Evolutionary conservation across 768 basidiomycete genomes (phyloP), one percentile per base, ranked within the genome.

Genomic region (Phylloporus rhodoxanthus): DNA sequence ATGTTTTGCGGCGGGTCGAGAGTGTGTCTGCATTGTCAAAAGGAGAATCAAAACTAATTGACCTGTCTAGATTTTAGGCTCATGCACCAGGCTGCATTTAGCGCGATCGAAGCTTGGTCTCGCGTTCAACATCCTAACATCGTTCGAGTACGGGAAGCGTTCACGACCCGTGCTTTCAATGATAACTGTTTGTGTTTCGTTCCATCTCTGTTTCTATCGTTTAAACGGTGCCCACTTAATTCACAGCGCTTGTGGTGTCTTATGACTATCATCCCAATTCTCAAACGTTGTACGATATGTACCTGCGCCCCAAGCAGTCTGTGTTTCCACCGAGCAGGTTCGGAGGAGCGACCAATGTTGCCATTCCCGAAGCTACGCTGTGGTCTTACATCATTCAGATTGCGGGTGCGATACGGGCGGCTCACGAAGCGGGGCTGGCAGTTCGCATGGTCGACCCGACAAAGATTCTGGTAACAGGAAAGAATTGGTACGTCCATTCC

Each of bases 351-450:
- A 34, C 47, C 3, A 55, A 50, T 29, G 47, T 51, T 14, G 53
- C 47, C 29, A 70, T 98, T 19, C 76, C 87, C 0, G 96, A 99
- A 65, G 75, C 84, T 15, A 82, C 84, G 0, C 64, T 99, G 3
- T 99, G 96, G 96, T 85, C 86, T 3, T 97, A 93, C 61, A 81
- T 96, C 42, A 78, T 91, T 19, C 96, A 99, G 66, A 81, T 97
- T 48, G 84, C 87, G 5, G 84, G 79, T 53, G 94, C 90, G 1
- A 81, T 98, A 67, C 91, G 87, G 68, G 80, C 79, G 39, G 84
- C 88, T 0, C 96, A 99, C 62, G 84, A 85, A 43, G 77, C 77
- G 3, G 88, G 89, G 0, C 71, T 90, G 44, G 88, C 93, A 0
- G 77, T 91, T 34, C 76, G 92, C 34, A 82, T 84, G 68, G 69